A percentile compares a stretch with the other conserved stretches of the same genome.
Evolutionary conservation across 2,329 filamentous ascomycete species (phyloP).

Genomic region (Nakataea oryzae): DNA sequence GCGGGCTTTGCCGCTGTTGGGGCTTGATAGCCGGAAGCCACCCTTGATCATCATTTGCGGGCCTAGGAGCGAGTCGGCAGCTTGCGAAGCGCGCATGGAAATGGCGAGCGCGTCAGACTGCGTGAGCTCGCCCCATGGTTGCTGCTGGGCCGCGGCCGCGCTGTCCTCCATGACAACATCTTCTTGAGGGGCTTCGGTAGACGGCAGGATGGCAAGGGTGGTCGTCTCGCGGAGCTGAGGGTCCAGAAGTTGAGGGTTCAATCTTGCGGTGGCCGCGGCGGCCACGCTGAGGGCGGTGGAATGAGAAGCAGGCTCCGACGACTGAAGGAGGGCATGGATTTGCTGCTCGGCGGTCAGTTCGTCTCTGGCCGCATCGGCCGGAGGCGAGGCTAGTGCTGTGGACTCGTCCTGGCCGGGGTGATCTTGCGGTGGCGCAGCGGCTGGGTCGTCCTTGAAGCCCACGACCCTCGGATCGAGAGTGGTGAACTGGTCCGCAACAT

Average conservation of each 20-base stretch:
- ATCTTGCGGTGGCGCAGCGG: neutral
- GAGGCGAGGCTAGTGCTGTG: neutral
- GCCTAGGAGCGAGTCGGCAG: neutral
- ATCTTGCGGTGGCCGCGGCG: conserved; percentile 43
- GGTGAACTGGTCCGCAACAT: conserved; percentile 49
- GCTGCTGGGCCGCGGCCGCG: conserved; percentile 15
- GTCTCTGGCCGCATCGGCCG: conserved; percentile 3
- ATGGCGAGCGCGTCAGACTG: conserved; percentile 18
- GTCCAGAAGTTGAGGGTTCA: conserved; percentile 44
- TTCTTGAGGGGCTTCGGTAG: conserved; percentile 6
- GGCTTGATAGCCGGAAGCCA: conserved; percentile 43
- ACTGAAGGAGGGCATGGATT: conserved; percentile 32
- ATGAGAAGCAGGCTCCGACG: conserved; percentile 26
- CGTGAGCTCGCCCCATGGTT: conserved; percentile 44
- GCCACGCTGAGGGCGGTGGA: conserved; percentile 43
- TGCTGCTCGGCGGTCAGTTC: conserved; percentile 37
- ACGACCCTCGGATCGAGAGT: neutral
- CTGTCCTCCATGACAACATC: neutral
- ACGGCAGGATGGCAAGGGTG: conserved; percentile 5
- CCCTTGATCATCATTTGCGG: conserved; percentile 22
- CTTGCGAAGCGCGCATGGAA: conserved; percentile 1
- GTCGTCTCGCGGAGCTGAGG: conserved; percentile 24
- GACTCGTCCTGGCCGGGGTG: neutral
- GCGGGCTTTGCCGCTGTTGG: conserved; percentile 35
- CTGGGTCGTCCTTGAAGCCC: neutral